Evolutionary conservation across 2,329 filamentous ascomycete genomes (phyloP), one percentile per base, ranked within the genome.

Genomic region (Scedosporium dehoogii): DNA sequence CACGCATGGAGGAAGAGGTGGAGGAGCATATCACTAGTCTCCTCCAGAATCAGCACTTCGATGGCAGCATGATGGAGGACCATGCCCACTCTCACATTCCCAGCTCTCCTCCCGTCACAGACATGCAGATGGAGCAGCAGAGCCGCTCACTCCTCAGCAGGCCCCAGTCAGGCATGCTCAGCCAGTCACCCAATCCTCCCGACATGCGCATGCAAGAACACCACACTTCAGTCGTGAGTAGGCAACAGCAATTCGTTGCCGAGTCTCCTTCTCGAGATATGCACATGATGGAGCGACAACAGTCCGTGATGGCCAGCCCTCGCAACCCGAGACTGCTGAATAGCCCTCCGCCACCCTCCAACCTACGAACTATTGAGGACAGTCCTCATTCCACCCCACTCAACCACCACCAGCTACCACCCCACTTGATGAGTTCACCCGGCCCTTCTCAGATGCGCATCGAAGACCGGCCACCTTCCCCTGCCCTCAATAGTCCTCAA

Each of bases 361-460:
- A 60, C 21, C 23, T 60, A n/a, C 58, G 41, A 16, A 38, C 33
- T 12, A 51, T 60, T 16, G 44, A 51, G 41, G 33, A 59, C 18
- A 42, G 58, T 10, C 12, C 33, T 12, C 38, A 59, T 16, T 59
- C 58, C 14, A 25, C 58, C 3, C 18, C 18, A n/a, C 33, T 59
- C 33, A 14, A 42, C 33, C 58, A 59, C 38, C 33, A 12, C 21
- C 38, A 44, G 9, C 33, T 38, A 38, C 33, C 33, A 38, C 21
- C 58, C 23, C 58, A 59, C 23, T 7, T 58, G 12, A 59, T 59
- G 33, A 29, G 18, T 10, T 59, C 58, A 12, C 18, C 58, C 10
- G 18, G 33, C 1, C 10, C 58, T n/a, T 68, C 69, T 6, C 66
- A 63, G 10, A 51, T 64, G 55, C 58, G 38, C 21, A 14, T 25